A percentile compares a stretch with the other conserved stretches of the same genome.
Evolutionary conservation across 2,329 filamentous ascomycete genomes (phyloP).

Genomic region (Curvularia sp.): DNA sequence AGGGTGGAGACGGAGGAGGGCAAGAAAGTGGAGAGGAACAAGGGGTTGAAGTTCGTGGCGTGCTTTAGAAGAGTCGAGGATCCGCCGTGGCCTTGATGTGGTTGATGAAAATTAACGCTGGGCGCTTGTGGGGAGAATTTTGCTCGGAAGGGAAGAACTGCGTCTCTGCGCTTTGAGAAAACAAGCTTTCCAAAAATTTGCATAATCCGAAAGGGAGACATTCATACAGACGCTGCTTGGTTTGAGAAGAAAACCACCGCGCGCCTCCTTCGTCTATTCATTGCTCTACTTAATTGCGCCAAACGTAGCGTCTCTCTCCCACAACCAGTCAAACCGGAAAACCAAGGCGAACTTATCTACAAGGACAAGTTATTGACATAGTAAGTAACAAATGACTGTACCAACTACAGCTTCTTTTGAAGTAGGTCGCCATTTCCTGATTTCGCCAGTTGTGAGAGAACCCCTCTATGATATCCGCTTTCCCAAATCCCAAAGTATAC

Average conservation of each 20-base stretch:
- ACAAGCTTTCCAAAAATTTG: not conserved
- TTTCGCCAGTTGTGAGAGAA: no score
- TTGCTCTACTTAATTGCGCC: not conserved
- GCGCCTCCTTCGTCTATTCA: not conserved
- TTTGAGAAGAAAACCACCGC: not conserved
- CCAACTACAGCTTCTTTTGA: no score
- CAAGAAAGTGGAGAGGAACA: conserved; percentile 92
- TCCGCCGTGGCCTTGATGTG: conserved; percentile 80
- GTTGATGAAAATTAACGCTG: not conserved
- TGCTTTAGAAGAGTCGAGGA: conserved; percentile 83
- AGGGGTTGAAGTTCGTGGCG: conserved; percentile 88
- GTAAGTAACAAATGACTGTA: no score
- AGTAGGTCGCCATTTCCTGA: no score
- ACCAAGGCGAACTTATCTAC: no score
- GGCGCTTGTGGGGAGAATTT: not conserved
- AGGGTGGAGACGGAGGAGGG: conserved; percentile 89
- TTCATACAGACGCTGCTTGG: not conserved
- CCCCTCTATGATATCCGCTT: not conserved
- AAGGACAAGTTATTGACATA: no score
- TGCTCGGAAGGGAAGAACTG: not conserved
- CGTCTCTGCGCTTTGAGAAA: not conserved
- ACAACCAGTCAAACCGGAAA: no score
- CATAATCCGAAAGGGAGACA: not conserved
- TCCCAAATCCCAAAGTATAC: not conserved
- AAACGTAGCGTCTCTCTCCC: not conserved